Percentiles rank a stretch among this genome's conserved stretches.
Evolutionary conservation across 345 rosid species (phyloP).

Genomic region (Salix purpurea): DNA sequence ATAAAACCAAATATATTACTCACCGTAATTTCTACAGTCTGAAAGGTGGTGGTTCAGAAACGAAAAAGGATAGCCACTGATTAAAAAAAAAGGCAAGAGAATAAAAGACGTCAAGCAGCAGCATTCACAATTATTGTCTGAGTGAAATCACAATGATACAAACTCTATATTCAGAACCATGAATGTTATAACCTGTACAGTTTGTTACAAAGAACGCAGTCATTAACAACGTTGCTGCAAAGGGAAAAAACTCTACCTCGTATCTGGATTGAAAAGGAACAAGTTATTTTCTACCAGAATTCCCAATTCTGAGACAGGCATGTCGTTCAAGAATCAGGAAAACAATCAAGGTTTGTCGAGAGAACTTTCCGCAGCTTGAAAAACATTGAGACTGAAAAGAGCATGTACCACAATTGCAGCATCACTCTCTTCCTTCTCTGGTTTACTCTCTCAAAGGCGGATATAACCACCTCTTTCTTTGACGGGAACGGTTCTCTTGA

Average conservation of each 20-base stretch:
- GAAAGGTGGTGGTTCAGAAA: no score
- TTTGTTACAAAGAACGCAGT: neutral
- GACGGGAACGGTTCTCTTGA: conserved; percentile 38
- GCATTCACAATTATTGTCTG: neutral
- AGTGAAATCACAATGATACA: neutral
- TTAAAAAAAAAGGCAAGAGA: no score
- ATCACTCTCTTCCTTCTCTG: neutral
- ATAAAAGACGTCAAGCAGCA: neutral
- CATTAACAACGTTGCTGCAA: neutral
- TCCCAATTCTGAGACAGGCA: neutral
- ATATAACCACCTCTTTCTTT: conserved; percentile 70
- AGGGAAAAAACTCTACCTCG: neutral
- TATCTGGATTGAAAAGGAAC: neutral
- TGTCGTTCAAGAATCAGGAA: neutral
- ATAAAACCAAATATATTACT: no score
- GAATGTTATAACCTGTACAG: conserved; percentile 8
- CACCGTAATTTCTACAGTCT: no score
- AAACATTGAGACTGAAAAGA: neutral
- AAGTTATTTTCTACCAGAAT: neutral
- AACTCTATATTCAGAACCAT: neutral
- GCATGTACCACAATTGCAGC: no score
- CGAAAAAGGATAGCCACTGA: no score
- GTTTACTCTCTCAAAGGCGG: conserved; percentile 43
- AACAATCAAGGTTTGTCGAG: neutral
- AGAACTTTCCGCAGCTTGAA: conserved; percentile 1